Conservation (phyloP, 805 yeast genomes). For the Tetrapisispora phaffii region DNA sequence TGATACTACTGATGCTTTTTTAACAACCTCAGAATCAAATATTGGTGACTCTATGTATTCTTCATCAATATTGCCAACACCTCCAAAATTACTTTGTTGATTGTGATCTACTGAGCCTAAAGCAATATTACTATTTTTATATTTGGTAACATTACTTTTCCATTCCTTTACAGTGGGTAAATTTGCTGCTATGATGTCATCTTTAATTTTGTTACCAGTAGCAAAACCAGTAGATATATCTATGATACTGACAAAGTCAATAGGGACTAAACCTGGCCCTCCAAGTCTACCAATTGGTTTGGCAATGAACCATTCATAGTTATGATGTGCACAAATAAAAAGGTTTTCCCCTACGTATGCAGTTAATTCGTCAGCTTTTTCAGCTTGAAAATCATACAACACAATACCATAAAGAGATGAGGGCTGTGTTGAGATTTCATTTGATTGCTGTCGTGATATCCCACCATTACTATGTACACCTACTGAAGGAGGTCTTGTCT, state of each 20-base stretch:
- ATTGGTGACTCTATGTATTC: constrained; percentile 1
- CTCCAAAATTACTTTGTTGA: neutral
- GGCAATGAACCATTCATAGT: constrained; percentile 95
- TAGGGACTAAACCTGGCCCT: constrained; percentile 95
- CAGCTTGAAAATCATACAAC: constrained; percentile 76
- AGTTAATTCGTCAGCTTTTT: constrained; percentile 69
- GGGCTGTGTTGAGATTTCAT: constrained; percentile 12
- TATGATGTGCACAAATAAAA: constrained; percentile 91
- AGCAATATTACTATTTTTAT: constrained; percentile 81
- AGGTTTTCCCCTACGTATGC: constrained; percentile 80
- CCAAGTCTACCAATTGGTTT: constrained; percentile 92
- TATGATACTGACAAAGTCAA: constrained; percentile 74
- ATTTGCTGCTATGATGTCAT: constrained; percentile 53
- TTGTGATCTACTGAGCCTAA: constrained; percentile 40
- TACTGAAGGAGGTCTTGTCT: constrained; percentile 37
- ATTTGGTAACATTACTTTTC: constrained; percentile 83
- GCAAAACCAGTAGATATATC: constrained; percentile 61
- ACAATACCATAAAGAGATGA: constrained; percentile 72
- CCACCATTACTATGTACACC: neutral
- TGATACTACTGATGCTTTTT: constrained; percentile 61
- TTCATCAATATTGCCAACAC: neutral
- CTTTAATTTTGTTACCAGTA: constrained; percentile 43
- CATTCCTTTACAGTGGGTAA: constrained; percentile 93
- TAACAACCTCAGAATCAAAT: constrained; percentile 15
- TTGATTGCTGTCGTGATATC: constrained; percentile 8